Base-by-base conservation (phyloP, 169 alveolate genomes). In the Plasmodium knowlesi region DNA sequence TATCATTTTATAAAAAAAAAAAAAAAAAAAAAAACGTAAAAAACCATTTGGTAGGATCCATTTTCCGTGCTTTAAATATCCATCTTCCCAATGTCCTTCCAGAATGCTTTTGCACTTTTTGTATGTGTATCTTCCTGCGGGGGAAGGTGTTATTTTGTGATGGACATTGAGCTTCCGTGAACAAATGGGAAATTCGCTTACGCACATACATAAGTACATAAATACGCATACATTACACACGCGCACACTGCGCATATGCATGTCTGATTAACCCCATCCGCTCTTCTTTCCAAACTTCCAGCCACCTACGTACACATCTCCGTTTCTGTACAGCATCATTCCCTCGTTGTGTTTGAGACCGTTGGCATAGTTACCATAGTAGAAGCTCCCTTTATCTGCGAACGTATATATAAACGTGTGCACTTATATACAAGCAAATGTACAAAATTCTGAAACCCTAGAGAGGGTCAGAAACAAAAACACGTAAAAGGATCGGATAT, bases 1-100 rank as follows among this genome's bases (percentile, higher is more conserved):
- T 25, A 22, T 80, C 39, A 46, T 14, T 16, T 25, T n/a, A n/a
- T n/a, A 14, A 80, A 46, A 16, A 80, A 80, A 46, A n/a, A n/a
- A 80, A 46, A 46, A n/a, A 80, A 80, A 46, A 28, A 32, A 83
- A 82, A 30, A 0, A 34, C 1, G 74, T 70, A 34, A n/a, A 0
- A 50, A 53, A 85, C 93, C 93, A 85, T 85, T 85, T 85, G 93
- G 93, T 32, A 85, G 57, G 34, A 54, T 85, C 93, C 93, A 85
- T 76, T 85, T 85, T 12, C 93, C 93, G 16, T 85, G 57, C 5
- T 74, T 73, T 85, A 85, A 19, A 74, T 74, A 72, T 32, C 93
- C 93, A 25, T 85, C 84, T 50, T 16, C 85, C 93, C 93, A 85
- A 53, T 85, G 30, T 28, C 93, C 93, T 28, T 85, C 93, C 39